Evolutionary conservation across 2,329 filamentous ascomycete species (phyloP).

Genomic region (Beauveria varroae): DNA sequence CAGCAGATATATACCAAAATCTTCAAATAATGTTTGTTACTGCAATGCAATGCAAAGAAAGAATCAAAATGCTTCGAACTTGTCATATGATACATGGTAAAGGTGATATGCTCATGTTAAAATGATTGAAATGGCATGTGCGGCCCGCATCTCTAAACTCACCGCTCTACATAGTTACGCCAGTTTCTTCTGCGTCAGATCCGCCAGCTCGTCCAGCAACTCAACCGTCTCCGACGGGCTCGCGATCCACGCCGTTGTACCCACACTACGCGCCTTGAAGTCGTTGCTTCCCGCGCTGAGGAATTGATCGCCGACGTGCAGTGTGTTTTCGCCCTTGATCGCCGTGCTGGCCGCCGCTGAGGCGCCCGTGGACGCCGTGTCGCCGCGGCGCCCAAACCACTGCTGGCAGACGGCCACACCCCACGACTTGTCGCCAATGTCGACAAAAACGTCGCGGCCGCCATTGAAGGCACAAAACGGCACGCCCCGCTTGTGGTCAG

Average conservation of each 20-base stretch:
- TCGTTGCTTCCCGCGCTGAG: constrained; percentile 92
- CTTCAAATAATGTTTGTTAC: too few relatives aligned
- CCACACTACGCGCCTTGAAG: constrained; percentile 87
- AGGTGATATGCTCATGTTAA: not conserved
- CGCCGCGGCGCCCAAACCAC: constrained; percentile 59
- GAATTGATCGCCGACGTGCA: constrained; percentile 97
- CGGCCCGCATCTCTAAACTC: not conserved
- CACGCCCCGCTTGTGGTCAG: constrained; percentile 31
- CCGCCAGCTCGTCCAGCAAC: constrained; percentile 73
- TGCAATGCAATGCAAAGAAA: not conserved
- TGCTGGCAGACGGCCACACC: constrained; percentile 88
- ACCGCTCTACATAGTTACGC: constrained; percentile 13
- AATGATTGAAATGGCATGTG: not conserved
- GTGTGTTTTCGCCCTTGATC: constrained; percentile 67
- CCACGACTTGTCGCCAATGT: constrained; percentile 97
- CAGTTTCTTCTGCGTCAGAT: constrained; percentile 43
- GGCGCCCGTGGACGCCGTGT: not conserved
- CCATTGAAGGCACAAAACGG: constrained; percentile 99
- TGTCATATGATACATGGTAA: not conserved
- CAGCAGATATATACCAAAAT: not conserved
- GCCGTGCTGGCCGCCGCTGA: constrained; percentile 18
- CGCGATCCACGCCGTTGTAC: constrained; percentile 90
- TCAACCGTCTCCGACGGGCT: constrained; percentile 86
- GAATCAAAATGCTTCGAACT: not conserved
- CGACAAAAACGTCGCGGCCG: constrained; percentile 94